Conservation (phyloP, 192 early-diverging fungal genomes). For the Backusella morwellensis region DNA sequence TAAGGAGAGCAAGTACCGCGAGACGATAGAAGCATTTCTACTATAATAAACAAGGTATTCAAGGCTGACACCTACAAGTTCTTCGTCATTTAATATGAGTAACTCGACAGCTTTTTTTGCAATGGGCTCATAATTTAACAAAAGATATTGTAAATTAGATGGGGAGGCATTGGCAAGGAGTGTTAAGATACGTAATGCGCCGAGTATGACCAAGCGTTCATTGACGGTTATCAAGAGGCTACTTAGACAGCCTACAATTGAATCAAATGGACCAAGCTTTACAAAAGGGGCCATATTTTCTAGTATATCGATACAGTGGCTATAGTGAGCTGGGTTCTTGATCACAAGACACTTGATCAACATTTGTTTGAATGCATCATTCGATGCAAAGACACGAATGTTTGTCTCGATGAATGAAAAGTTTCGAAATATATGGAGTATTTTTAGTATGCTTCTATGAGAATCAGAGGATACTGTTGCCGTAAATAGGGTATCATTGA, state of each 20-base stretch:
- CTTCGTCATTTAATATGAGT: constrained; percentile 53
- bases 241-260: constrained; percentile 58
- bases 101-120: constrained; percentile 47
- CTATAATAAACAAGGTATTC: constrained; percentile 73
- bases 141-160: constrained; percentile 24
- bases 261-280: constrained; percentile 54
- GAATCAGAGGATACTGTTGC: neutral
- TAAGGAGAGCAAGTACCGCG: constrained; percentile 39
- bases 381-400: constrained; percentile 44
- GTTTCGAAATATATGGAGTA: constrained; percentile 72
- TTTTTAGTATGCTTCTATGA: neutral
- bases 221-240: constrained; percentile 49
- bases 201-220: constrained; percentile 60
- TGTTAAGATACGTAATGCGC: constrained; percentile 55
- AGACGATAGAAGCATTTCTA: constrained; percentile 39
- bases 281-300: constrained; percentile 64
- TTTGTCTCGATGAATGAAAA: constrained; percentile 69
- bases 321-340: constrained; percentile 43
- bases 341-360: constrained; percentile 65
- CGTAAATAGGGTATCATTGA: constrained; percentile 20
- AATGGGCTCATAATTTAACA: constrained; percentile 47
- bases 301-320: constrained; percentile 66
- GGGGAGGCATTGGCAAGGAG: constrained; percentile 47
- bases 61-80: constrained; percentile 56
- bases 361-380: constrained; percentile 45